Percentiles rank a stretch among this genome's conserved stretches.
Conservation (phyloP, 495 filamentous ascomycete species). For the Aspergillus conjunctus region DNA sequence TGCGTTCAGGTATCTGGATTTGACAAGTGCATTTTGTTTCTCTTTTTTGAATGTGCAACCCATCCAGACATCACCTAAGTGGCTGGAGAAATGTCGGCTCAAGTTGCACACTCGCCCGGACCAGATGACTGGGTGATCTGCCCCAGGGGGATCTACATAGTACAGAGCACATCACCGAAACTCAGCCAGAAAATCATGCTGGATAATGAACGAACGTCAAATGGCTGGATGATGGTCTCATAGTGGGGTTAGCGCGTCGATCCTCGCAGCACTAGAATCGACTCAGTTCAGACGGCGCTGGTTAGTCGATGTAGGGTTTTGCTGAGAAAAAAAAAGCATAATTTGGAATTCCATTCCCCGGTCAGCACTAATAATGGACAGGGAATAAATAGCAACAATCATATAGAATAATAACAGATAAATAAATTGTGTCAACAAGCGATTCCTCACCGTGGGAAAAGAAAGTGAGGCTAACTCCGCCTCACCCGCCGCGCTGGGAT, state of each 20-base stretch:
- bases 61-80: background rate
- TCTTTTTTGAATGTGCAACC: background rate
- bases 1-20: background rate
- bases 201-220: slow-evolving; percentile 1
- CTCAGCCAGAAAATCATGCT: background rate
- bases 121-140: background rate
- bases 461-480: slow-evolving; percentile 10
- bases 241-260: slow-evolving; percentile 1
- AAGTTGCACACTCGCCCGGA: background rate
- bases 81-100: background rate
- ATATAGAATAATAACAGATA: background rate
- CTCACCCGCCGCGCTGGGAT: slow-evolving; percentile 1
- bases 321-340: background rate
- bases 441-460: background rate
- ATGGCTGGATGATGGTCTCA: slow-evolving; percentile 6
- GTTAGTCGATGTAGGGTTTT: background rate
- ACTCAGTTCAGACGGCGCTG: background rate
- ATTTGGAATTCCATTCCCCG: slow-evolving; percentile 1
- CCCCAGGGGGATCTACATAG: background rate
- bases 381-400: background rate
- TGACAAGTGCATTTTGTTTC: background rate
- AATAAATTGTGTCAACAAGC: background rate
- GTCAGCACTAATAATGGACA: background rate
- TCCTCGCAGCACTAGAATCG: background rate
- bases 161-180: background rate